A percentile compares a stretch with the other conserved stretches of the same genome.
Evolutionary conservation across 352 stramenopile genomes (phyloP).

Genomic region (Halophytophthora batemanensis): DNA sequence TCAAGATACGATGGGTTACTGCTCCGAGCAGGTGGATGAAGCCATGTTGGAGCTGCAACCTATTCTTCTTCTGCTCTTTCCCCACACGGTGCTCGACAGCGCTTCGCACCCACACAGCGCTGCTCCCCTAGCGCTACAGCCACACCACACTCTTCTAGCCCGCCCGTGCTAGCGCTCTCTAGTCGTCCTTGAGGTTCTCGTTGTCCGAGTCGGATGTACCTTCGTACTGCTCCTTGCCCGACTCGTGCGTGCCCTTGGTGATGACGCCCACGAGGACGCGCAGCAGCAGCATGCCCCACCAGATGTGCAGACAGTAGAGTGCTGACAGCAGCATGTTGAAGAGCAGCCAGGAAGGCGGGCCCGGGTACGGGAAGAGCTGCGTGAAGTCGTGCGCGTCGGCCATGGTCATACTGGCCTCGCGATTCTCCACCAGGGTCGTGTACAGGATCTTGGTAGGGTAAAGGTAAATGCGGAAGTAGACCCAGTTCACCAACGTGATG

Average conservation of each 20-base stretch:
- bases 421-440: conserved; percentile 67
- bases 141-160: conserved; percentile 14
- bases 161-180: conserved; percentile 13
- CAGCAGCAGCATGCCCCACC: conserved; percentile 77
- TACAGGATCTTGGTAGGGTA: conserved; percentile 83
- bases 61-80: too few relatives aligned
- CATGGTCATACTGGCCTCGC: conserved; percentile 72
- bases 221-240: conserved; percentile 86
- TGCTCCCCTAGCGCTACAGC: background rate
- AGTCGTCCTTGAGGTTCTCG: conserved; percentile 57
- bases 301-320: conserved; percentile 82
- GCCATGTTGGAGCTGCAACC: too few relatives aligned
- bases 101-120: too few relatives aligned
- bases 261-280: conserved; percentile 66
- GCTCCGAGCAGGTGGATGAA: background rate
- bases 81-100: too few relatives aligned
- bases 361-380: conserved; percentile 59
- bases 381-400: conserved; percentile 67
- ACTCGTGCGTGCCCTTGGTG: conserved; percentile 71
- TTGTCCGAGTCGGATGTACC: conserved; percentile 74
- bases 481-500: conserved; percentile 58
- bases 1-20: background rate
- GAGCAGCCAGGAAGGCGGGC: conserved; percentile 77
- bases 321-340: conserved; percentile 77
- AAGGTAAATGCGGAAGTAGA: conserved; percentile 86